Evolutionary conservation across 1,284 basidiomycete species (phyloP).

Genomic region (Boletus nobilissimus): DNA sequence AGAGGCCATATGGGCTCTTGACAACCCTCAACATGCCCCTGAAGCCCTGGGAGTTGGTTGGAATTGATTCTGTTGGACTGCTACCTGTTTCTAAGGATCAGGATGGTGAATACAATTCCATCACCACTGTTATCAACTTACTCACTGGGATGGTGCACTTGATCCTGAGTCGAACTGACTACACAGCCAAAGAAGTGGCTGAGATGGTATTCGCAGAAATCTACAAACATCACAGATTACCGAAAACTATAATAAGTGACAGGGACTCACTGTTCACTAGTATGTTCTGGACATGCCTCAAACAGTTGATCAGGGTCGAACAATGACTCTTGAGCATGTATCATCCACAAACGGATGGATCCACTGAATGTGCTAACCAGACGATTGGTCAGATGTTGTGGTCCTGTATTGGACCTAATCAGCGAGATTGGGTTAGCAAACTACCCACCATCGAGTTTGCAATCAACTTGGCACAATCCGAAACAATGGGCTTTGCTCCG

Average conservation of each 20-base stretch:
- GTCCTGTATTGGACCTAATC: conserved; percentile 13
- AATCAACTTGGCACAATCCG: conserved; percentile 18
- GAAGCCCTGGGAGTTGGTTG: no score
- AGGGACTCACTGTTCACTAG: not conserved
- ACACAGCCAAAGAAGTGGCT: no score
- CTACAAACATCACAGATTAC: not conserved
- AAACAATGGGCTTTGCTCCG: conserved; percentile 46
- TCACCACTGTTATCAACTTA: no score
- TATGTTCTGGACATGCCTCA: not conserved
- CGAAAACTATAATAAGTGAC: not conserved
- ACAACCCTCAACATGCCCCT: no score
- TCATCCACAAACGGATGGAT: not conserved
- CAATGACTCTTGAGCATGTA: not conserved
- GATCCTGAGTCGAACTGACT: no score
- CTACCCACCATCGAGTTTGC: conserved; percentile 29
- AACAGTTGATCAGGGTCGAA: not conserved
- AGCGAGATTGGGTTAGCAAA: conserved; percentile 4
- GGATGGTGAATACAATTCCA: not conserved
- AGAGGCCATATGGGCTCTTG: no score
- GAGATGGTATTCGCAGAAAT: no score
- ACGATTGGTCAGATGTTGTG: not conserved
- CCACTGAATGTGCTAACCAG: not conserved
- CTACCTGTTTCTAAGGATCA: not conserved
- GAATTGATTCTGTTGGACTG: no score
- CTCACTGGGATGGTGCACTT: no score